Evolutionary conservation across 192 early-diverging fungal genomes (phyloP).

Genomic region (Coemansia furcata): DNA sequence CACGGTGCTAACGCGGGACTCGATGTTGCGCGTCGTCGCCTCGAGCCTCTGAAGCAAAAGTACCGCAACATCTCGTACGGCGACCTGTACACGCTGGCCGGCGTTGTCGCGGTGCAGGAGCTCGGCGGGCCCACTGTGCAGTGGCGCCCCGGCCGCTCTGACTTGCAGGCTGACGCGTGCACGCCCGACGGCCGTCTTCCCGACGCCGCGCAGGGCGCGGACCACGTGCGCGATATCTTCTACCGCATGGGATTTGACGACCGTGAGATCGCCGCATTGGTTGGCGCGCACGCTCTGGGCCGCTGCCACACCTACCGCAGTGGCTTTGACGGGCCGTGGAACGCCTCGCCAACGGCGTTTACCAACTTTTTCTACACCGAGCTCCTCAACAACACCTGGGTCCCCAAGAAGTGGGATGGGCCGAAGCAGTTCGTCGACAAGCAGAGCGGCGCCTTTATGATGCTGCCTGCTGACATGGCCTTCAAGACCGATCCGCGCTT

Average conservation of each 20-base stretch:
- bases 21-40: conserved; percentile 64
- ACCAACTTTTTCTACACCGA: conserved; percentile 87
- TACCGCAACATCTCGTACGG: conserved; percentile 81
- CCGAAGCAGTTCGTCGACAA: conserved; percentile 89
- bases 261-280: conserved; percentile 80
- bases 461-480: conserved; percentile 72
- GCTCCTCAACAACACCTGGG: conserved; percentile 78
- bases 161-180: conserved; percentile 45
- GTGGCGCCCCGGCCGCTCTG: conserved; percentile 70
- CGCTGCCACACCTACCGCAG: conserved; percentile 73
- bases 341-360: conserved; percentile 80
- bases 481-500: conserved; percentile 67
- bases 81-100: conserved; percentile 80
- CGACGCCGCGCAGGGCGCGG: conserved; percentile 63
- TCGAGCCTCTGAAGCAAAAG: conserved; percentile 75
- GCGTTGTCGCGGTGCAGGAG: conserved; percentile 74
- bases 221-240: conserved; percentile 75
- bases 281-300: conserved; percentile 75
- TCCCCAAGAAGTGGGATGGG: conserved; percentile 76
- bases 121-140: conserved; percentile 72
- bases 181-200: conserved; percentile 79
- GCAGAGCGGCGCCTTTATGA: conserved; percentile 61
- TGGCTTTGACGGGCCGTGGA: conserved; percentile 90
- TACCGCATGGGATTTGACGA: conserved; percentile 80
- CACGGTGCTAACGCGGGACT: conserved; percentile 80